phyloP scores from a whole-genome alignment of 2,329 filamentous ascomycete genomes.

The Aureobasidium uvarum region DNA sequence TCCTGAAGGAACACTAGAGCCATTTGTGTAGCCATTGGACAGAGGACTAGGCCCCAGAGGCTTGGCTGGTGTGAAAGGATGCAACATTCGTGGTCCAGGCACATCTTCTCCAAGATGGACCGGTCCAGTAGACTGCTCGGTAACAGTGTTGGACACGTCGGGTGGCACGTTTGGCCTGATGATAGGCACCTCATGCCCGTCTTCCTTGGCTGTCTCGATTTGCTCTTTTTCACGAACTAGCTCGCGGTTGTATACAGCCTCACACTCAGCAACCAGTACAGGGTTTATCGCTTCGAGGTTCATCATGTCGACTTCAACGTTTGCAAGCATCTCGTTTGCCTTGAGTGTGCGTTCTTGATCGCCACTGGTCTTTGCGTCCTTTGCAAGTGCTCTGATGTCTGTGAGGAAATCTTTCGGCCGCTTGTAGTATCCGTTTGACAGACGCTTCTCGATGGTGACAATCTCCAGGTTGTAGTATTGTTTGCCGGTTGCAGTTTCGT shows the following conservation, averaged over 20 bases:
- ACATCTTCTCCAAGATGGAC: conserved; percentile 62
- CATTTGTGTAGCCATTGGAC: conserved; percentile 58
- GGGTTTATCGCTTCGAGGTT: conserved; percentile 67
- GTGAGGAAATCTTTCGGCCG: conserved; percentile 83
- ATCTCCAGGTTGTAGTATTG: conserved; percentile 96
- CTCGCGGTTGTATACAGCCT: conserved; percentile 74
- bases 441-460: conserved; percentile 87
- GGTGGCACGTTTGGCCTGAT: conserved; percentile 44
- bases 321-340: conserved; percentile 86
- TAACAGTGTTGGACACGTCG: conserved; percentile 44
- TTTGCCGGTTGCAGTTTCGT: conserved; percentile 72
- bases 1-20: conserved; percentile 42
- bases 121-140: conserved; percentile 47
- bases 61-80: conserved; percentile 50
- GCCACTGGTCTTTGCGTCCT: conserved; percentile 78
- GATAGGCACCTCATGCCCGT: conserved; percentile 45
- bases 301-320: conserved; percentile 90
- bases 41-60: conserved; percentile 58
- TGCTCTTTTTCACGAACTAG: conserved; percentile 59
- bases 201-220: conserved; percentile 59
- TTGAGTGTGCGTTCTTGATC: conserved; percentile 80
- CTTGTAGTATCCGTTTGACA: conserved; percentile 95
- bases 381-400: conserved; percentile 80
- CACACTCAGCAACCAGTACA: conserved; percentile 67
- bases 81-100: conserved; percentile 49